Percentiles rank a stretch among this genome's conserved stretches.
phyloP scores from a whole-genome alignment of 176 grass and related monocot genomes.

The Triticum aestivum region DNA sequence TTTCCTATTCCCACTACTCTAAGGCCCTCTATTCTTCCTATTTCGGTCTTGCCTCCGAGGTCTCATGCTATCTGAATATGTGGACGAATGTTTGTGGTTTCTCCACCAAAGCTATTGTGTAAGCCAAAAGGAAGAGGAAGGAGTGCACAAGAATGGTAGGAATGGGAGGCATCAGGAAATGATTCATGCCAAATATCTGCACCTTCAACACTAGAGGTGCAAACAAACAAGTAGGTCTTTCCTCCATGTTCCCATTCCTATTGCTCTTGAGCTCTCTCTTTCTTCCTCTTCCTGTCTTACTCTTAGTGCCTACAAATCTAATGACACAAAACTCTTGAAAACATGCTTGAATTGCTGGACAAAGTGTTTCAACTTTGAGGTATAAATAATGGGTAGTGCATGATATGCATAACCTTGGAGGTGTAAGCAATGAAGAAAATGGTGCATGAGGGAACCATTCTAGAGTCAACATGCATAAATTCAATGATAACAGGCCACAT shows the following conservation, averaged over 20 bases:
- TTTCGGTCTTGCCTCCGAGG: too few relatives aligned
- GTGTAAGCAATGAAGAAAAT: neutral
- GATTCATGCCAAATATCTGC: neutral
- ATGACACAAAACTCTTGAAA: neutral
- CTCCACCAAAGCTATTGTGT: neutral
- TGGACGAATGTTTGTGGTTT: neutral
- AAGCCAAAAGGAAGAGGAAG: conserved; percentile 14
- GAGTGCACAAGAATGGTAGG: neutral
- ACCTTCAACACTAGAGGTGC: neutral
- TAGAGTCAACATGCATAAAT: too few relatives aligned
- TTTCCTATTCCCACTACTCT: too few relatives aligned
- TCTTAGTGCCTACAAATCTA: neutral
- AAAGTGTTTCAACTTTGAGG: neutral
- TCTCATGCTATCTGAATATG: too few relatives aligned
- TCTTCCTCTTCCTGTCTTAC: neutral
- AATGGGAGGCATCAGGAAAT: conserved; percentile 2
- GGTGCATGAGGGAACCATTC: neutral
- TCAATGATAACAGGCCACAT: neutral
- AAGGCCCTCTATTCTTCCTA: too few relatives aligned
- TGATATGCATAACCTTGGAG: neutral
- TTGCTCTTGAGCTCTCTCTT: conserved; percentile 8
- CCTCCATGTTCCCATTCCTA: conserved; percentile 16
- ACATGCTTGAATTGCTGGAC: neutral
- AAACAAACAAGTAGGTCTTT: neutral
- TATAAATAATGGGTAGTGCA: conserved; percentile 1